A percentile compares a stretch with the other conserved stretches of the same genome.
Evolutionary conservation across 108 stramenopile species (phyloP).

Genomic region (Cylindrotheca fusiformis): DNA sequence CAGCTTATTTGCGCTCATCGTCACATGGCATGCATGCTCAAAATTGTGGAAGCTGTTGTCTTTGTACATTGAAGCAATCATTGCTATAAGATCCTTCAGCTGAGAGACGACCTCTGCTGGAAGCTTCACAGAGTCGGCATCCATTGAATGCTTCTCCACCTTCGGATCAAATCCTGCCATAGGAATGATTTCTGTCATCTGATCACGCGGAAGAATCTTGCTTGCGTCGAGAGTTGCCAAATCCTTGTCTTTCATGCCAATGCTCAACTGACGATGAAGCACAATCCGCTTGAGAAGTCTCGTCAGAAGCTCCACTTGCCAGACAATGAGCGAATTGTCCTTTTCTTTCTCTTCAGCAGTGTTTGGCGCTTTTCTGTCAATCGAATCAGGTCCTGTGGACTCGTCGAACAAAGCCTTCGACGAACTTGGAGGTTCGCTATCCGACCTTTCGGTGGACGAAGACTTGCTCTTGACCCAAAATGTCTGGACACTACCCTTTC

Average conservation of each 20-base stretch:
- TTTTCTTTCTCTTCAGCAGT: constrained; percentile 1
- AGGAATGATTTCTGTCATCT: constrained; percentile 25
- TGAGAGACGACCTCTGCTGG: constrained; percentile 4
- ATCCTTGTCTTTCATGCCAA: background rate
- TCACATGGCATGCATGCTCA: constrained; percentile 18
- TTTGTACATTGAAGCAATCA: constrained; percentile 3
- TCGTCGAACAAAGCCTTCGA: too few species aligned
- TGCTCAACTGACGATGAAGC: constrained; percentile 2
- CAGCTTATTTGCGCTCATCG: constrained; percentile 17
- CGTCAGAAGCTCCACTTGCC: constrained; percentile 17
- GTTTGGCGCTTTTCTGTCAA: background rate
- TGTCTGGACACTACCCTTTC: constrained; percentile 46
- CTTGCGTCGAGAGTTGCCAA: background rate
- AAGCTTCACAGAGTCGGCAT: constrained; percentile 7
- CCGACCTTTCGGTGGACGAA: too few species aligned
- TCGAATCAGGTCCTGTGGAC: background rate
- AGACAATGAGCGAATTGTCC: background rate
- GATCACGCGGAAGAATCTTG: constrained; percentile 1
- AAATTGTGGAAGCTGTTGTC: constrained; percentile 29
- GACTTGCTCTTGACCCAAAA: constrained; percentile 28
- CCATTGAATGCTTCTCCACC: background rate
- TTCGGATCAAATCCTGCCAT: constrained; percentile 16
- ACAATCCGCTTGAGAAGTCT: constrained; percentile 22
- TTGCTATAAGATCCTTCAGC: constrained; percentile 2
- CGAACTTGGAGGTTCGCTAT: too few species aligned